Evolutionary conservation across 2,329 filamentous ascomycete genomes (phyloP).

Genomic region (Grosmannia penicillata): DNA sequence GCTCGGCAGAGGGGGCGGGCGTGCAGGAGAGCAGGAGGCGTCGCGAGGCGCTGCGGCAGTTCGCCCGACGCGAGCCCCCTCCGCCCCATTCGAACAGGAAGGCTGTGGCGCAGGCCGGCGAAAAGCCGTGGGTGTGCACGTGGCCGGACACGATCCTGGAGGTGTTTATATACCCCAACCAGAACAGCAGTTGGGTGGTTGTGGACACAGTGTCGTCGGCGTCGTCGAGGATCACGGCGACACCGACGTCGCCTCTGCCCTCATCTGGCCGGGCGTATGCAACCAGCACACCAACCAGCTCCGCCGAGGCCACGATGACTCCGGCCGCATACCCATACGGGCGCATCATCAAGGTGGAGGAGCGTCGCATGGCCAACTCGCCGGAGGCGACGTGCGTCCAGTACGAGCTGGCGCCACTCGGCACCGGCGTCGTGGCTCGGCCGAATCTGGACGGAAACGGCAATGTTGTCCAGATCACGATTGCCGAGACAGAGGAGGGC

Average conservation of each 20-base stretch:
- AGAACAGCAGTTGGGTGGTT: constrained; percentile 27
- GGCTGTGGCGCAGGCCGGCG: constrained; percentile 26
- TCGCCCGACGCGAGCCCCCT: background rate
- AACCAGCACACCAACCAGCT: background rate
- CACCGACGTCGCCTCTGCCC: constrained; percentile 6
- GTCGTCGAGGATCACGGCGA: constrained; percentile 5
- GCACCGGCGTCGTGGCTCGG: constrained; percentile 16
- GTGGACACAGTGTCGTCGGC: constrained; percentile 7
- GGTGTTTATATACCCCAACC: constrained; percentile 39
- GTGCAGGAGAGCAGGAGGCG: background rate
- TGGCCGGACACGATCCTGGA: constrained; percentile 42
- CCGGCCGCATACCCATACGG: constrained; percentile 34
- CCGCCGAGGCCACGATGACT: background rate
- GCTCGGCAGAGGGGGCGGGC: constrained; percentile 6
- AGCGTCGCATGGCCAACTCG: constrained; percentile 28
- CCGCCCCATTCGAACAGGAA: constrained; percentile 24
- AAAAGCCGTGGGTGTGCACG: constrained; percentile 42
- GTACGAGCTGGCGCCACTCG: constrained; percentile 26
- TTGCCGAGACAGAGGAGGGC: constrained; percentile 24
- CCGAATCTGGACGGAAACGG: constrained; percentile 22
- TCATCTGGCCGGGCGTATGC: too few relatives aligned
- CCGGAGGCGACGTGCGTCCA: constrained; percentile 31
- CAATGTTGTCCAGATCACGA: constrained; percentile 25
- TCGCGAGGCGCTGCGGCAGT: too few relatives aligned
- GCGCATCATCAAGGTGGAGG: constrained; percentile 37